These are phyloP conservation scores for Thyridium curvatum DNA, from an alignment of 2,329 filamentous ascomycete species.

Conservation along the genomic window DNA sequence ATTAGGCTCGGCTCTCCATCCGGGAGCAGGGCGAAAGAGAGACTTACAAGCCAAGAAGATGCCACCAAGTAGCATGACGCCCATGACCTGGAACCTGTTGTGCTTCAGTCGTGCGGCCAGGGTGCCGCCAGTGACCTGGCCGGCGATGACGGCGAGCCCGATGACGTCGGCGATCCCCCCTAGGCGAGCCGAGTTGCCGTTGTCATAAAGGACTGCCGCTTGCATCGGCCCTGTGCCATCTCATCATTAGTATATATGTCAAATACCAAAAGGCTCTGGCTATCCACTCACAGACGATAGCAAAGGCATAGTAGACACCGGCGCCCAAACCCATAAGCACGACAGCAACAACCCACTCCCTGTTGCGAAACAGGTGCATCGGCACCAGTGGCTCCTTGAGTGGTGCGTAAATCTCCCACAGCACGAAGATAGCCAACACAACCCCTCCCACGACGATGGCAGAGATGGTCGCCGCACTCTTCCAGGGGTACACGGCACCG, in stretches of 20 bases:
- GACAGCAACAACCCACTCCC: conserved; percentile 17
- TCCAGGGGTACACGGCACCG: conserved; percentile 21
- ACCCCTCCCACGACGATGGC: conserved; percentile 9
- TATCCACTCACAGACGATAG: conserved; percentile 17
- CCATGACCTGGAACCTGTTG: conserved; percentile 16
- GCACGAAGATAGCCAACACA: conserved; percentile 9
- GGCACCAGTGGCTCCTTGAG: conserved; percentile 25
- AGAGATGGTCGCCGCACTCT: conserved; percentile 24
- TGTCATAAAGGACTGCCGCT: conserved; percentile 14
- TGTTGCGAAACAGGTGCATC: conserved; percentile 24
- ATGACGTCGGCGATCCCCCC: conserved; percentile 13
- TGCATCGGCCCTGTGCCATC: conserved; percentile 15
- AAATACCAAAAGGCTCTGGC: too few relatives aligned
- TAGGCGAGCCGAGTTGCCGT: conserved; percentile 11
- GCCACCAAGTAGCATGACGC: conserved; percentile 14
- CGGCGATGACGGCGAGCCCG: conserved; percentile 14
- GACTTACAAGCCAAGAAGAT: conserved; percentile 12
- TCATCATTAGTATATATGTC: too few relatives aligned
- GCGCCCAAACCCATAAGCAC: conserved; percentile 22
- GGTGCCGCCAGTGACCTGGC: conserved; percentile 18
- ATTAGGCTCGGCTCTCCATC: not conserved
- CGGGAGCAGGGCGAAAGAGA: not conserved
- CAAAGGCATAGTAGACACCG: conserved; percentile 24
- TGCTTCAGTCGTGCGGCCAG: conserved; percentile 13
- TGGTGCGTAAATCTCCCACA: conserved; percentile 23